Base-by-base conservation (phyloP, 1,284 basidiomycete species). In the Sanghuangporus weigelae region DNA sequence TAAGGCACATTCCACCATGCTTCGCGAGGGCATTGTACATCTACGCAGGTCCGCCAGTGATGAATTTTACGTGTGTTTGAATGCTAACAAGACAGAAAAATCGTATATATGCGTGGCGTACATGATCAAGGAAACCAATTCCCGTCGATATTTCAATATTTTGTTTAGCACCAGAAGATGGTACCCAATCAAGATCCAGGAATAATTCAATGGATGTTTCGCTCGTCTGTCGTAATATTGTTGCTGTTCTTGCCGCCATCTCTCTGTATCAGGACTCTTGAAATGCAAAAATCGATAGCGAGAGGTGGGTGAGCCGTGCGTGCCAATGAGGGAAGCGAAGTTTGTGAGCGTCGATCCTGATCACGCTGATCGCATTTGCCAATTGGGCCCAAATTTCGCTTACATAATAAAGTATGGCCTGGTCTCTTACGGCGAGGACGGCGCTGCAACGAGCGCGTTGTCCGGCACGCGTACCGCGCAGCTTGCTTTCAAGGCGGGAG, bases 41-140 rank as follows among this genome's bases (percentile, higher is more conserved):
- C 95, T 97, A 65, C 66, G 21, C 7, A 68, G 59, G 58, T n/a
- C 26, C 26, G 26, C 26, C 55, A 36, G 21, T 54, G 50, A 63
- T 49, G 65, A 60, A 49, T 23, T 36, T 31, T 23, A 57, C 38
- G 38, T 53, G 51, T 36, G 50, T 3, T 19, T 19, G 0, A n/a
- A 14, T n/a, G 57, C 53, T 23, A 1, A 10, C n/a, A 2, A 36
- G 14, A 54, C 53, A 57, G 57, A 40, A 48, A 42, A 31, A 7
- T 36, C 31, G n/a, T 61, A 44, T 44, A 6, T 54, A 31, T 46
- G 35, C 49, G 19, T 53, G 36, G 80, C 83, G 66, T 76, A 96
- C 96, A 80, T 99, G 97, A 76, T 99, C 96, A 26, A 99, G 82
- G 77, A 99, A 99, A 11, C 97, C 97, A 67, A 99, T 96, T 26